A percentile compares a stretch with the other conserved stretches of the same genome.
These are phyloP conservation scores for Phytophthora boehmeriae DNA, from an alignment of 352 stramenopile species.

Conservation along the genomic window DNA sequence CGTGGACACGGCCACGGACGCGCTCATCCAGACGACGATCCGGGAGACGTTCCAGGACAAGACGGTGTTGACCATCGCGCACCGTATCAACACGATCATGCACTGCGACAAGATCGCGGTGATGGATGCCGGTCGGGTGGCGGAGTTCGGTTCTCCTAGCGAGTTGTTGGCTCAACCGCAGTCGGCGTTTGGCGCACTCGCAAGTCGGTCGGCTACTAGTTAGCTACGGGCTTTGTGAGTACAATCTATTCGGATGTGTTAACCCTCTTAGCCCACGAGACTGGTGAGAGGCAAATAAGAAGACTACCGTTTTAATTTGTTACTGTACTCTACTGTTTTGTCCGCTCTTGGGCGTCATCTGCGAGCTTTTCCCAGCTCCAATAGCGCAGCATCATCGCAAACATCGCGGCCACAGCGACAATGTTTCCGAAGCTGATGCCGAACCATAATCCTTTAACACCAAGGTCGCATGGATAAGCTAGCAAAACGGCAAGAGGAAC, in stretches of 20 bases:
- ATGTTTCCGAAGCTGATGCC: constrained; percentile 43
- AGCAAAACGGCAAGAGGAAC: constrained; percentile 62
- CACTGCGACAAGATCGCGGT: constrained; percentile 92
- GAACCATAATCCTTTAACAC: constrained; percentile 57
- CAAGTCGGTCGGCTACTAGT: constrained; percentile 14
- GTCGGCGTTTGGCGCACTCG: constrained; percentile 70
- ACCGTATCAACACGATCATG: constrained; percentile 94
- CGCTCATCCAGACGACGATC: constrained; percentile 62
- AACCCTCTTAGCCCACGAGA: too few relatives aligned
- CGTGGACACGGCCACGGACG: constrained; percentile 69
- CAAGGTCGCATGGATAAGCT: constrained; percentile 42
- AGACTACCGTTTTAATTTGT: not conserved
- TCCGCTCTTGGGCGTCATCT: not conserved
- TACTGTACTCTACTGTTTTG: not conserved
- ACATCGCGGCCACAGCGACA: constrained; percentile 1
- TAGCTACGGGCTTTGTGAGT: not conserved
- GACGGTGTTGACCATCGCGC: constrained; percentile 95
- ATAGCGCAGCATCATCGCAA: not conserved
- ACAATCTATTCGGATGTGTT: not conserved
- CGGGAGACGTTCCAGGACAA: constrained; percentile 87
- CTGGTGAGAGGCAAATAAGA: too few relatives aligned
- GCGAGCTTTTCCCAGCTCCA: constrained; percentile 14
- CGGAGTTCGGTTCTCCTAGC: constrained; percentile 89
- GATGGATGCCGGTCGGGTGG: constrained; percentile 84
- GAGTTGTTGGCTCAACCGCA: constrained; percentile 71